Evolutionary conservation across 148 eudicot genomes (phyloP).

Genomic region (Limonium bicolor): DNA sequence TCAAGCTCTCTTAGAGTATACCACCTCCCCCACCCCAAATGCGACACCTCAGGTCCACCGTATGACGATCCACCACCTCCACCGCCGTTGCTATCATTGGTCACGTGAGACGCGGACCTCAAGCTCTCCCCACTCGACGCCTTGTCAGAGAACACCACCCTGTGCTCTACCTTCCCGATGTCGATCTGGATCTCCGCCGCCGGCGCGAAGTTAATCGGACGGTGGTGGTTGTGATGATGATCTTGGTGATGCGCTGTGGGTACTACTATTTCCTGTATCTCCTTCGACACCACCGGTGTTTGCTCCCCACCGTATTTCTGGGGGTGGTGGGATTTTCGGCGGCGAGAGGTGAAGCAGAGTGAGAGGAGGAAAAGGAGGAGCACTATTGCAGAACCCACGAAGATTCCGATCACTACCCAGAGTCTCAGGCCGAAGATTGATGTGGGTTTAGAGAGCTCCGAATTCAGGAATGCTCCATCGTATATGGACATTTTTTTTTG

Average conservation of each 20-base stretch:
- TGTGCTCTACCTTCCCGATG: conserved; percentile 75
- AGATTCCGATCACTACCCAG: conserved; percentile 90
- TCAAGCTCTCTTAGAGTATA: conserved; percentile 76
- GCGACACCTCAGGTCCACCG: conserved; percentile 71
- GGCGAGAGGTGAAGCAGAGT: conserved; percentile 57
- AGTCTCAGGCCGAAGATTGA: conserved; percentile 79
- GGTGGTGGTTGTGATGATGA: conserved; percentile 12
- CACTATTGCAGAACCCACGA: conserved; percentile 80
- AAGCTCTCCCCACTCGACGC: conserved; percentile 83
- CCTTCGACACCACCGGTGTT: conserved; percentile 47
- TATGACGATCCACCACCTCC: conserved; percentile 10
- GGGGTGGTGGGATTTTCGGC: conserved; percentile 16
- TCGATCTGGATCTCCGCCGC: conserved; percentile 82
- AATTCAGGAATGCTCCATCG: conserved; percentile 55
- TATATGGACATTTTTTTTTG: conserved; percentile 39
- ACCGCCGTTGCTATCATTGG: not conserved
- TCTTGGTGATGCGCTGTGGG: conserved; percentile 3
- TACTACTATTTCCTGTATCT: conserved; percentile 56
- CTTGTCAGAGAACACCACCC: conserved; percentile 74
- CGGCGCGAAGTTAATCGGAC: conserved; percentile 20
- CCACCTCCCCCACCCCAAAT: conserved; percentile 87
- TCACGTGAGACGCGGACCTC: conserved; percentile 23
- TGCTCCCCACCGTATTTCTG: conserved; percentile 10
- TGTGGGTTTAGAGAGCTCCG: conserved; percentile 77
- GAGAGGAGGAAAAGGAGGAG: conserved; percentile 76